Base-by-base conservation (phyloP, 1,139 yeast genomes). In the Lodderomyces margitis region DNA sequence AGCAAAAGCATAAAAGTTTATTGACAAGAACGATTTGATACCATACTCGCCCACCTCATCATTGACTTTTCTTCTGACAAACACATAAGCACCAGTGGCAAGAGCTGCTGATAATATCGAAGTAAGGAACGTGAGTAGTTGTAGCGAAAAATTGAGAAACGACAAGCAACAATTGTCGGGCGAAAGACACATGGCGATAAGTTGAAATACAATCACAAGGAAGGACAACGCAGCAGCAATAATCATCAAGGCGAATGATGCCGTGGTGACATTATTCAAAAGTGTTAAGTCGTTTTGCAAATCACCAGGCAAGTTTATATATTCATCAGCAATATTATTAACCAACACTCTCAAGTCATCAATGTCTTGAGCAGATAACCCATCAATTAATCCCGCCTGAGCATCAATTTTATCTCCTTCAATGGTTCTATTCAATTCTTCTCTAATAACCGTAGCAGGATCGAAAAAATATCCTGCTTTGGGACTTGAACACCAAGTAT, bases 401-500 rank as follows among this genome's bases (percentile, higher is more conserved):
- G 44, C 35, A 21, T 55, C 57, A 6, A 52, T 44, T 9, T 48
- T 45, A 10, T 34, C 23, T 0, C 66, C 70, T 24, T 57, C 55
- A n/a, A 61, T 46, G 20, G 55, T 52, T 17, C 57, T 51, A 39
- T 57, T 51, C 40, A 71, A 54, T 48, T 74, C 75, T 24, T 62
- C 57, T 46, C 68, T 68, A 43, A 82, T 50, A 28, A 83, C 55
- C 3, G 61, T 58, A 24, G 73, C 61, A 2, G 87, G 81, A 56
- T 83, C 79, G 51, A 85, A 70, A 31, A 60, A 55, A 54, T 62
- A 80, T 42, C 73, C 73, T 0, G 74, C 62, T 47, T 67, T 64
- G 16, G 84, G 74, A 15, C 59, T 49, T 5, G 81, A 74, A 63
- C 91, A 85, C 66, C 72, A 77, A 12, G 81, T 75, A 48, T 72